phyloP scores from a whole-genome alignment of 371 early-diverging fungal genomes.

The Mortierella sp. region DNA sequence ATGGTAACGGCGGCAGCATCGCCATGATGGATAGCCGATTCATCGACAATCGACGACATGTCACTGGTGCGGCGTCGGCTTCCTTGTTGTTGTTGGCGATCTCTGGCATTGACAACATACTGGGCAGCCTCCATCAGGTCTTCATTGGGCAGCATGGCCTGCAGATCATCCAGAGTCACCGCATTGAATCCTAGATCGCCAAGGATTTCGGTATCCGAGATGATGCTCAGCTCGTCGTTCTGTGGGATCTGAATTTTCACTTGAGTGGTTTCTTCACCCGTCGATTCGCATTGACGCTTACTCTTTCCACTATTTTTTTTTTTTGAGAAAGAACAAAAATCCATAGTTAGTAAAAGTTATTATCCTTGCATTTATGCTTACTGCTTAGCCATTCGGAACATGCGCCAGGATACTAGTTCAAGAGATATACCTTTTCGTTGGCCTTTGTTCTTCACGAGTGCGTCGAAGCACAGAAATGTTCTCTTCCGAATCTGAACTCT shows the following conservation, averaged over 20 bases:
- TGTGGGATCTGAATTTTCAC: constrained; percentile 49
- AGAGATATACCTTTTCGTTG: constrained; percentile 20
- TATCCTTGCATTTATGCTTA: neutral
- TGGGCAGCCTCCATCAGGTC: constrained; percentile 22
- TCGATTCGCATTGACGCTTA: constrained; percentile 21
- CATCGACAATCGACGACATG: neutral
- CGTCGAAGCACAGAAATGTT: constrained; percentile 44
- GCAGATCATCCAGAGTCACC: constrained; percentile 25
- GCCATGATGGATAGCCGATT: no score
- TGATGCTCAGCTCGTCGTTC: constrained; percentile 39
- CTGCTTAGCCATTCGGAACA: neutral
- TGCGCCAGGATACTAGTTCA: neutral
- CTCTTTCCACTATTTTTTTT: constrained; percentile 18
- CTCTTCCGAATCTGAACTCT: constrained; percentile 52
- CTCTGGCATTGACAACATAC: constrained; percentile 20
- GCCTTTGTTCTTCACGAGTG: constrained; percentile 24
- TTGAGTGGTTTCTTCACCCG: constrained; percentile 29
- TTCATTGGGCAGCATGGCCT: constrained; percentile 24
- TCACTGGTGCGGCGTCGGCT: neutral
- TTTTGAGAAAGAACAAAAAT: neutral
- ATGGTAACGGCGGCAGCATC: neutral
- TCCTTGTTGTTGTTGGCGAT: neutral
- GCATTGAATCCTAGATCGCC: constrained; percentile 42
- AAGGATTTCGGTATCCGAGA: constrained; percentile 52
- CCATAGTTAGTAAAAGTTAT: neutral